Conservation (phyloP, 371 early-diverging fungal species). For the Circinella umbellata region DNA sequence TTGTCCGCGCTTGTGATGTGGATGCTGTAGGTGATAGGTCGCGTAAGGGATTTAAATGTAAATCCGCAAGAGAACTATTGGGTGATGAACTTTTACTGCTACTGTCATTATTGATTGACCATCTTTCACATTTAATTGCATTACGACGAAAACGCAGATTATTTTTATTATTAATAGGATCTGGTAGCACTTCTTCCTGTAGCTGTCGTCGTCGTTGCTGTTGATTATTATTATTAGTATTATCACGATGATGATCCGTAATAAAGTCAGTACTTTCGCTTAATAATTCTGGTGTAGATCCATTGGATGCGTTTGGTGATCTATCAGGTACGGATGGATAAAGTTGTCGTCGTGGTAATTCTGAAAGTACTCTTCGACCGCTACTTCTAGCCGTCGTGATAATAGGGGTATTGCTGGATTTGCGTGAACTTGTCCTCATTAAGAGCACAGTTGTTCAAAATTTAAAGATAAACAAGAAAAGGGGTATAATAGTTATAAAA, state of each 20-base stretch:
- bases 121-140: not conserved
- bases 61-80: not conserved
- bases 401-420: not conserved
- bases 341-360: not conserved
- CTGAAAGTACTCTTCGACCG: not conserved
- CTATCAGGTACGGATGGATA: not conserved
- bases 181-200: not conserved
- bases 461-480: not conserved
- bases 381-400: not conserved
- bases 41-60: not conserved
- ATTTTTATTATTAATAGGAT: no score
- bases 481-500: no score
- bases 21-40: not conserved
- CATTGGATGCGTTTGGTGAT: not conserved
- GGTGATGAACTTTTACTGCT: slow-evolving; percentile 2
- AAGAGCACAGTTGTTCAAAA: not conserved
- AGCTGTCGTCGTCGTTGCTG: not conserved
- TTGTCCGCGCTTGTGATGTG: not conserved
- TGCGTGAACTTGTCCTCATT: not conserved
- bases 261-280: not conserved
- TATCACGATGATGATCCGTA: not conserved
- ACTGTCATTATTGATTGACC: not conserved
- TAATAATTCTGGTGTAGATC: not conserved
- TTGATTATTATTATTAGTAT: not conserved
- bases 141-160: not conserved